Evolutionary conservation across 495 filamentous ascomycete species (phyloP).

Genomic region (Penicillium pancosmium): DNA sequence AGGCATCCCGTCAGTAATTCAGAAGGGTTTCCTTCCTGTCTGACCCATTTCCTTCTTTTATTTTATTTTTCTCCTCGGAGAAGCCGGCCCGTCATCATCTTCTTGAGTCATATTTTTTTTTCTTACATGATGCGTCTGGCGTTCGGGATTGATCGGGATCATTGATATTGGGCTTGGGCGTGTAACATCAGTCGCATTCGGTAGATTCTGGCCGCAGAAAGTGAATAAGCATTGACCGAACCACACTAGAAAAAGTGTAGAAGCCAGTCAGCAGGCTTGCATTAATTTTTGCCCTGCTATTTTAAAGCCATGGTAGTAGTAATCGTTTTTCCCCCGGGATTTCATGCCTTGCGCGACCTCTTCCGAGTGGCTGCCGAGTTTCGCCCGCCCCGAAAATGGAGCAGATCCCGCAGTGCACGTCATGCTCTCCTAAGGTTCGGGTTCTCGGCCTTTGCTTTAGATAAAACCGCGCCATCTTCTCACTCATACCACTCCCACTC

Average conservation of each 20-base stretch:
- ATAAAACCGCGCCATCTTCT: conserved; percentile 14
- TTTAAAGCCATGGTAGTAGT: neutral
- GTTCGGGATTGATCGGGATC: conserved; percentile 24
- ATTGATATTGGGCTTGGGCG: conserved; percentile 17
- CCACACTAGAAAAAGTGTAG: neutral
- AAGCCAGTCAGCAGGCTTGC: conserved; percentile 6
- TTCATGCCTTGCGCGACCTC: neutral
- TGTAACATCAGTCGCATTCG: conserved; percentile 23
- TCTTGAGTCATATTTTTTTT: conserved; percentile 7
- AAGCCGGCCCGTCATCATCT: neutral
- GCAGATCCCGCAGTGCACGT: conserved; percentile 19
- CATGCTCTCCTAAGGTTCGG: conserved; percentile 16
- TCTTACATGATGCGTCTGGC: conserved; percentile 15
- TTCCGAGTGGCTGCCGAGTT: conserved; percentile 25
- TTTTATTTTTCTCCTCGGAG: conserved; percentile 1
- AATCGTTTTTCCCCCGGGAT: neutral
- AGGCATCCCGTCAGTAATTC: conserved; percentile 3
- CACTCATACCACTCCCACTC: neutral
- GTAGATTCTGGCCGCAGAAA: conserved; percentile 9
- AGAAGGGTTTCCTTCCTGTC: neutral
- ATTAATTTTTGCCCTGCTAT: neutral
- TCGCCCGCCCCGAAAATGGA: conserved; percentile 14
- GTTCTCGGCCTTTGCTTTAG: conserved; percentile 35
- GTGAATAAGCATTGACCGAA: conserved; percentile 10
- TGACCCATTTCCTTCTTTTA: neutral